Percentiles rank a stretch among this genome's conserved stretches.
These are phyloP conservation scores for Blastobotrys aristatus DNA, from an alignment of 1,139 yeast species.

Conservation along the genomic window DNA sequence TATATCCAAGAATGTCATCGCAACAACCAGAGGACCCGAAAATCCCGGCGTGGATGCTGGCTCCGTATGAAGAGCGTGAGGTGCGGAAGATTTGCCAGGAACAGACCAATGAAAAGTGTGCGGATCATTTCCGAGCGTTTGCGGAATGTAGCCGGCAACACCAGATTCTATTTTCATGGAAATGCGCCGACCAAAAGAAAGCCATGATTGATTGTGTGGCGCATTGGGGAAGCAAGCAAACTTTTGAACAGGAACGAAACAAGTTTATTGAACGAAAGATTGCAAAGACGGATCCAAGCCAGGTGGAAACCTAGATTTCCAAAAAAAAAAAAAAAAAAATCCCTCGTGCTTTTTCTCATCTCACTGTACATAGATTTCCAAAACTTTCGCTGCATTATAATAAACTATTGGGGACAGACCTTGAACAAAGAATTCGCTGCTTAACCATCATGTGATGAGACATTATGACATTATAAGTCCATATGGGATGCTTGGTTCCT, in stretches of 20 bases:
- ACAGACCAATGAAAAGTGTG: slow-evolving; percentile 68
- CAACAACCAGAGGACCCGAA: no score
- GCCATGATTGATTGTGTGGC: slow-evolving; percentile 69
- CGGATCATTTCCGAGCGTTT: slow-evolving; percentile 44
- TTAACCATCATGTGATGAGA: no score
- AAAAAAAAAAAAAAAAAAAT: slow-evolving; percentile 4
- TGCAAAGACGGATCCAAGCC: slow-evolving; percentile 12
- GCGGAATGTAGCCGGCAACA: slow-evolving; percentile 50
- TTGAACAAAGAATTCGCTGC: no score
- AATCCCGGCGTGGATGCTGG: slow-evolving; percentile 76
- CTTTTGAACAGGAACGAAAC: slow-evolving; percentile 65
- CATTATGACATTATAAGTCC: no score
- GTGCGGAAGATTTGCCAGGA: slow-evolving; percentile 75
- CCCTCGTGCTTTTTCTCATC: no score
- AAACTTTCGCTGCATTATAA: no score
- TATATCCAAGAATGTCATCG: no score
- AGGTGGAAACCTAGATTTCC: no score
- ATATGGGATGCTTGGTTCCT: no score
- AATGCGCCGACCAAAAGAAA: slow-evolving; percentile 52
- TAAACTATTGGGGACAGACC: no score
- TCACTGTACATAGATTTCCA: no score
- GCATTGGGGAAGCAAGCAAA: slow-evolving; percentile 56
- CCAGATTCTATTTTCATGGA: slow-evolving; percentile 53
- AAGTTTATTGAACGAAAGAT: slow-evolving; percentile 29
- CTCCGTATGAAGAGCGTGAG: slow-evolving; percentile 81